phyloP scores from a whole-genome alignment of 257 asterid species.

The Hygrophila difformis region DNA sequence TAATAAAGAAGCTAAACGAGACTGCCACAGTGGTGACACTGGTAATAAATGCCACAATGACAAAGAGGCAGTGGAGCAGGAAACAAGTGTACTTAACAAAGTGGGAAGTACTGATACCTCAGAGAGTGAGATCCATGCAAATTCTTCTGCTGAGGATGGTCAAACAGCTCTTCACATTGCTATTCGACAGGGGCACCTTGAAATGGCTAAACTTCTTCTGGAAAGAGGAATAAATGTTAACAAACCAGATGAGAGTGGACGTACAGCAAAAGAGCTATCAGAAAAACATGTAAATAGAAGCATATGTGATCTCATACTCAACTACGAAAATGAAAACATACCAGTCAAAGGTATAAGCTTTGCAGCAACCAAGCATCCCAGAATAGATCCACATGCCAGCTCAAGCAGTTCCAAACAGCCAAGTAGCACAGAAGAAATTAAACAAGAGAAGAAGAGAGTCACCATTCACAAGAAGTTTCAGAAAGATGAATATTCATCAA shows the following conservation, averaged over 20 bases:
- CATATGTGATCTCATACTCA: constrained; percentile 28
- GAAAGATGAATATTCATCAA: constrained; percentile 15
- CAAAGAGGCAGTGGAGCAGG: constrained; percentile 11
- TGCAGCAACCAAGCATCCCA: constrained; percentile 4
- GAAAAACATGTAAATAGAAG: constrained; percentile 31
- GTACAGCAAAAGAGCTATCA: constrained; percentile 37
- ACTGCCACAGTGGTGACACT: constrained; percentile 9
- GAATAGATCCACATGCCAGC: constrained; percentile 18
- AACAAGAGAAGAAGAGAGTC: constrained; percentile 48
- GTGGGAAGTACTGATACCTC: constrained; percentile 11
- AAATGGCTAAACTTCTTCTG: constrained; percentile 33
- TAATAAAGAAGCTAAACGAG: constrained; percentile 17
- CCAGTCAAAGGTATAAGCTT: constrained; percentile 16
- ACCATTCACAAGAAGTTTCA: constrained; percentile 49
- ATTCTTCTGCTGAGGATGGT: constrained; percentile 29
- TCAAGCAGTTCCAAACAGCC: constrained; percentile 23
- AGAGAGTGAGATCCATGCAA: constrained; percentile 19
- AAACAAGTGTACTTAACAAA: constrained; percentile 14
- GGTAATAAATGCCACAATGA: constrained; percentile 12
- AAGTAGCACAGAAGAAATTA: constrained; percentile 17
- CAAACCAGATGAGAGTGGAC: constrained; percentile 32
- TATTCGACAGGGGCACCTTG: constrained; percentile 38
- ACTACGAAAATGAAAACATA: constrained; percentile 26
- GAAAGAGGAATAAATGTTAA: constrained; percentile 37
- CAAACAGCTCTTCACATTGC: constrained; percentile 37